phyloP scores from a whole-genome alignment of 768 basidiomycete genomes.

The Psilocybe subaeruginosa region DNA sequence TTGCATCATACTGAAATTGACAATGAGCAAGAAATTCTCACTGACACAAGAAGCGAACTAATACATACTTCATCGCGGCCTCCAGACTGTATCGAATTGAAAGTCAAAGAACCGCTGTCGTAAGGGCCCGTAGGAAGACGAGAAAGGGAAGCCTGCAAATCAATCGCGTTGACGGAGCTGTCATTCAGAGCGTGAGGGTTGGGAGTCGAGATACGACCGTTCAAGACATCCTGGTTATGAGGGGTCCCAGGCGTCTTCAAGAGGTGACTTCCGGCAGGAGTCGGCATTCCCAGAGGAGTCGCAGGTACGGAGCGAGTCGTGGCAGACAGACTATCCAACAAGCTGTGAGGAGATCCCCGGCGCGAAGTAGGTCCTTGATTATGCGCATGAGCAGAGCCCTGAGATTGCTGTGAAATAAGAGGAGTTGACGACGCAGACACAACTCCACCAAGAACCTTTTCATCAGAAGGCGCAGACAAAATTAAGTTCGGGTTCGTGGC shows the following conservation, averaged over 20 bases:
- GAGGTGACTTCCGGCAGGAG: conserved; percentile 46
- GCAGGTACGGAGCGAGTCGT: conserved; percentile 83
- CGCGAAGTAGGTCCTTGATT: conserved; percentile 60
- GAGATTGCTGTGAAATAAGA: conserved; percentile 63
- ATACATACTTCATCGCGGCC: conserved; percentile 60
- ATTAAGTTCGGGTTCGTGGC: conserved; percentile 77
- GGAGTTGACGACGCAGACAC: conserved; percentile 68
- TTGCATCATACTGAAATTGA: conserved; percentile 56
- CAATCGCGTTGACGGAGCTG: conserved; percentile 48
- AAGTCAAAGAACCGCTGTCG: conserved; percentile 56
- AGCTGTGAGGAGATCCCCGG: conserved; percentile 72
- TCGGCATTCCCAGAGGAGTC: conserved; percentile 69
- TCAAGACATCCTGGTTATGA: conserved; percentile 59
- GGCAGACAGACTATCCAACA: conserved; percentile 60
- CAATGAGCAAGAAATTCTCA: conserved; percentile 23
- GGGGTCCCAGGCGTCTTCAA: conserved; percentile 74
- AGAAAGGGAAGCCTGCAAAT: conserved; percentile 75
- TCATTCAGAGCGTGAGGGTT: conserved; percentile 53
- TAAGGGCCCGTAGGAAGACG: conserved; percentile 64
- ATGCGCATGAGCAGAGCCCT: conserved; percentile 41
- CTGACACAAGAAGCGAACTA: background rate
- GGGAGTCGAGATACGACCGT: conserved; percentile 61
- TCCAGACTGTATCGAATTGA: conserved; percentile 50
- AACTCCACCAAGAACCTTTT: conserved; percentile 44
- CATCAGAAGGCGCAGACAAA: conserved; percentile 58